Conservation (phyloP, 2,329 filamentous ascomycete species). For the Macrophomina pseudophaseolina region DNA sequence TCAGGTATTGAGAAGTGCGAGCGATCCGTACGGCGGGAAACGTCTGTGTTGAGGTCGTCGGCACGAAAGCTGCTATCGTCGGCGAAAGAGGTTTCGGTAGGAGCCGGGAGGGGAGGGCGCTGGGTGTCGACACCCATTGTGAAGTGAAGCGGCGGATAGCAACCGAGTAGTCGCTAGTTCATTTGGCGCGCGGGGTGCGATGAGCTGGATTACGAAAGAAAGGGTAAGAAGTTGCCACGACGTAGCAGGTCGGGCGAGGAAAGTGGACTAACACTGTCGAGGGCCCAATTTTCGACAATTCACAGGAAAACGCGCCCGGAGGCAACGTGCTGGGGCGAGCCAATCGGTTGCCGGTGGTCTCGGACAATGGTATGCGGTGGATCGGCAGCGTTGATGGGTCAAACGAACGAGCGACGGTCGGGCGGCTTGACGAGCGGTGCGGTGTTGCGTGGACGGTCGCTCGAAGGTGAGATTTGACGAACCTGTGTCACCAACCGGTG, state of each 20-base stretch:
- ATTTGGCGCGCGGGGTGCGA: not conserved
- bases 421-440: slow-evolving; percentile 15
- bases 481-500: slow-evolving; percentile 10
- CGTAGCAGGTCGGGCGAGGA: not conserved
- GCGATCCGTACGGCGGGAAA: slow-evolving; percentile 70
- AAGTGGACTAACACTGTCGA: not conserved
- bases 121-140: slow-evolving; percentile 51
- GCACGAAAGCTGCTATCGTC: slow-evolving; percentile 55
- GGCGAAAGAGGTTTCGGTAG: slow-evolving; percentile 74
- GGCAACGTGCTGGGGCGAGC: not conserved
- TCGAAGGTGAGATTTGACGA: slow-evolving; percentile 20
- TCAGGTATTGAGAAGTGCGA: slow-evolving; percentile 82
- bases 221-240: not conserved
- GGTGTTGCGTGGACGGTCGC: slow-evolving; percentile 16
- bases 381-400: slow-evolving; percentile 2
- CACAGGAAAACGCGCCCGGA: not conserved
- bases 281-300: not conserved
- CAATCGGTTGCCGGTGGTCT: slow-evolving; percentile 6
- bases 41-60: slow-evolving; percentile 66
- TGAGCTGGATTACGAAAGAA: not conserved
- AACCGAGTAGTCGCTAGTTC: not conserved
- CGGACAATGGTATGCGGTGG: not conserved
- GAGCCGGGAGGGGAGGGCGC: slow-evolving; percentile 71
- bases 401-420: slow-evolving; percentile 10
- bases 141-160: not conserved